A percentile compares a stretch with the other conserved stretches of the same genome.
These are phyloP conservation scores for Annulohypoxylon stygium DNA, from an alignment of 495 filamentous ascomycete genomes.

Conservation along the genomic window DNA sequence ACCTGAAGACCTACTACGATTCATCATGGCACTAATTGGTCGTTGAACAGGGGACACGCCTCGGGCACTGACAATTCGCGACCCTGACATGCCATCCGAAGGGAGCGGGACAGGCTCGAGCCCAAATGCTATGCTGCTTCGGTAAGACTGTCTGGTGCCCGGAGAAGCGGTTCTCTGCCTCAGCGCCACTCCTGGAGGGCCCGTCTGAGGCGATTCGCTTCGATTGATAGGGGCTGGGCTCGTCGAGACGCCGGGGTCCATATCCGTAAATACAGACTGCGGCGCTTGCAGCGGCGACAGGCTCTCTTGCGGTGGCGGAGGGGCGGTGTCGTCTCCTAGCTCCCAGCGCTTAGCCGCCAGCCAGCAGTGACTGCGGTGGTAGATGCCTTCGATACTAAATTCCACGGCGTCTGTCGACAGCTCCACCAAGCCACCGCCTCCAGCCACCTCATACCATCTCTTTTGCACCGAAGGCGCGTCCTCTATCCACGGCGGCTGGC, in stretches of 20 bases:
- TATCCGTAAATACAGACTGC: conserved; percentile 49
- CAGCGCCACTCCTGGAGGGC: conserved; percentile 51
- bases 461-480: conserved; percentile 73
- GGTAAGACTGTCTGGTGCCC: conserved; percentile 50
- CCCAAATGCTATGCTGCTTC: conserved; percentile 61
- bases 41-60: conserved; percentile 47
- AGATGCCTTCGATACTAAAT: conserved; percentile 90
- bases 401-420: conserved; percentile 86
- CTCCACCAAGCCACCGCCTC: conserved; percentile 76
- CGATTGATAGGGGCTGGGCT: conserved; percentile 42
- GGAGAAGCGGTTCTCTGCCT: conserved; percentile 53
- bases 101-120: conserved; percentile 58
- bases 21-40: conserved; percentile 45
- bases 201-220: conserved; percentile 47
- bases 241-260: conserved; percentile 42
- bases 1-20: conserved; percentile 48
- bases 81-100: conserved; percentile 33
- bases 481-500: conserved; percentile 86
- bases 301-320: conserved; percentile 41
- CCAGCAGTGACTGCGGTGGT: conserved; percentile 94
- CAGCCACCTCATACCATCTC: conserved; percentile 84
- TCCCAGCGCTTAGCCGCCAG: conserved; percentile 81
- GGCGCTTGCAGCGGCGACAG: conserved; percentile 57
- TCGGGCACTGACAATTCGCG: conserved; percentile 45
- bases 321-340: conserved; percentile 39